These are phyloP conservation scores for Blastocladiella emersonii DNA, from an alignment of 371 early-diverging fungal genomes.

Conservation along the genomic window DNA sequence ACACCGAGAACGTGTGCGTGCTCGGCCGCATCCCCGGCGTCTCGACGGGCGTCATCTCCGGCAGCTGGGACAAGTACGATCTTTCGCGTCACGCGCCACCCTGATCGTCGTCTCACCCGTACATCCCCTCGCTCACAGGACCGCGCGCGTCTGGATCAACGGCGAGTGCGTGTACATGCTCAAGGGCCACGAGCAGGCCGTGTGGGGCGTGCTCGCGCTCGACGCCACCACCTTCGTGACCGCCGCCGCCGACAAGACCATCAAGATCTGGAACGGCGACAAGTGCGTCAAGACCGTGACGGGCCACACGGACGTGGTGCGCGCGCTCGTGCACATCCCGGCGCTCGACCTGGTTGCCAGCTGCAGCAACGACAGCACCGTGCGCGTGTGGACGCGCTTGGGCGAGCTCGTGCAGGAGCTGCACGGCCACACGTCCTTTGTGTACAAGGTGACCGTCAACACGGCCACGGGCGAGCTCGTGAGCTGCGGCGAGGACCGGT, in stretches of 20 bases:
- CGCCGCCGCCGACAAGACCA: slow-evolving; percentile 86
- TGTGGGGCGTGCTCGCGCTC: slow-evolving; percentile 77
- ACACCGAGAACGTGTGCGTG: slow-evolving; percentile 74
- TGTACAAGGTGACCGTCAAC: slow-evolving; percentile 62
- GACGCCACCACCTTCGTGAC: slow-evolving; percentile 60
- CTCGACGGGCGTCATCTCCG: slow-evolving; percentile 59
- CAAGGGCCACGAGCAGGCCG: slow-evolving; percentile 70
- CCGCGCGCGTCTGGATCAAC: slow-evolving; percentile 76
- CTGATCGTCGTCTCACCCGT: slow-evolving; percentile 3
- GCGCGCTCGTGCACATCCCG: slow-evolving; percentile 30
- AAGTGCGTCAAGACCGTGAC: slow-evolving; percentile 44
- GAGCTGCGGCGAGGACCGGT: slow-evolving; percentile 86
- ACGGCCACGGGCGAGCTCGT: slow-evolving; percentile 59
- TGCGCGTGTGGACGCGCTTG: slow-evolving; percentile 44
- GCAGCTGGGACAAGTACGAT: slow-evolving; percentile 93
- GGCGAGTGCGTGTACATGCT: slow-evolving; percentile 51
- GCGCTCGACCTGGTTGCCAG: slow-evolving; percentile 34
- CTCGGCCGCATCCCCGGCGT: slow-evolving; percentile 16
- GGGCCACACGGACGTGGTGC: slow-evolving; percentile 37
- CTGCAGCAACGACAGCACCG: slow-evolving; percentile 27
- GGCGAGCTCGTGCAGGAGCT: slow-evolving; percentile 66
- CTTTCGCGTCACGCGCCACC: neutral
- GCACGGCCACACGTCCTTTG: slow-evolving; percentile 81
- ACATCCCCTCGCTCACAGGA: slow-evolving; percentile 35
- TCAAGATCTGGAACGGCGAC: slow-evolving; percentile 62